phyloP scores from a whole-genome alignment of 2,329 filamentous ascomycete species.

The Fusarium foetens region DNA sequence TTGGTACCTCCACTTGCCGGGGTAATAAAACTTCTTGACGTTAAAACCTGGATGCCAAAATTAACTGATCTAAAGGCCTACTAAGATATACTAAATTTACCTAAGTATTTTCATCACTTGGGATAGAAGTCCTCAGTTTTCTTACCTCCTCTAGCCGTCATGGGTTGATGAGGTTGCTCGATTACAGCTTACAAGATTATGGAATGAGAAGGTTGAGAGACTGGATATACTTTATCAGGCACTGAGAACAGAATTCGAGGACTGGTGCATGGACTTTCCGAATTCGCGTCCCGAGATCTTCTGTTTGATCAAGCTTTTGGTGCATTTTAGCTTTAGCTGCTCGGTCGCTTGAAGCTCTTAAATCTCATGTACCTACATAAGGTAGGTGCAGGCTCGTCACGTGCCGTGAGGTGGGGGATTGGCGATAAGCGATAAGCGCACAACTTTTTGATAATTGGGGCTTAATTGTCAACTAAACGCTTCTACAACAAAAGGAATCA shows the following conservation, averaged over 20 bases:
- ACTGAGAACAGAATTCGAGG: background rate
- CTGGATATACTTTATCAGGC: background rate
- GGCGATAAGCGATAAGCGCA: slow-evolving; percentile 35
- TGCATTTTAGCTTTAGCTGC: background rate
- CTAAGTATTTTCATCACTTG: background rate
- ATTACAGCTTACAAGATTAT: background rate
- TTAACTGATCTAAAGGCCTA: background rate
- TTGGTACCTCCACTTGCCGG: slow-evolving; percentile 32
- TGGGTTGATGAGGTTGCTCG: background rate
- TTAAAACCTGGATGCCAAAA: background rate
- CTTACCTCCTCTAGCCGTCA: background rate
- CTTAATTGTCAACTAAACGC: slow-evolving; percentile 25
- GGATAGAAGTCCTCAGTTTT: background rate
- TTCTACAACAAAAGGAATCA: slow-evolving; percentile 35
- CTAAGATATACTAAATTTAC: background rate
- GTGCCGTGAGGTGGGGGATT: background rate
- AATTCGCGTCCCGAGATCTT: background rate
- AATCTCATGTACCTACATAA: background rate
- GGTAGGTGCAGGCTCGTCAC: background rate
- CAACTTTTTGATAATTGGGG: slow-evolving; percentile 34
- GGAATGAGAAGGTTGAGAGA: background rate
- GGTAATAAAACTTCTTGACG: background rate
- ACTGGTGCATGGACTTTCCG: background rate
- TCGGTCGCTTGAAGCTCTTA: background rate
- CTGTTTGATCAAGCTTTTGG: background rate